Conservation (phyloP, 2,329 filamentous ascomycete genomes). For the Trichoderma sp. region DNA sequence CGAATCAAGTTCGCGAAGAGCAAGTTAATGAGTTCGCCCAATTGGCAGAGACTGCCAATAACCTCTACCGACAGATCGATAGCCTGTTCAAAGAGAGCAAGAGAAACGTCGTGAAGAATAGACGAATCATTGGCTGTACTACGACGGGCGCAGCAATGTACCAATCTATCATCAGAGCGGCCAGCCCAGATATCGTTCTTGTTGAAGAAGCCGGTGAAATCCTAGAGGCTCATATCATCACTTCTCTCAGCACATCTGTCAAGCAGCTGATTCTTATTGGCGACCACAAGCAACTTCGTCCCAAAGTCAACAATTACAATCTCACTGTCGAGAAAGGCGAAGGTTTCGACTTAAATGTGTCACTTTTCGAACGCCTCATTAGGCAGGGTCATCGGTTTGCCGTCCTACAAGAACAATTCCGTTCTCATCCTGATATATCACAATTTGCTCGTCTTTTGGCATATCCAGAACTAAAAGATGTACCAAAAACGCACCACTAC, state of each 20-base stretch:
- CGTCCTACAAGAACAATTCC: slow-evolving; percentile 60
- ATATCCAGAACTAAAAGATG: slow-evolving; percentile 62
- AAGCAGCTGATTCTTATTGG: slow-evolving; percentile 69
- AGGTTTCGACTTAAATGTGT: slow-evolving; percentile 65
- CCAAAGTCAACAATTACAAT: slow-evolving; percentile 61
- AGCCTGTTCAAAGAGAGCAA: slow-evolving; percentile 45
- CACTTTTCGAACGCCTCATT: slow-evolving; percentile 68
- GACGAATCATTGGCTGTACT: slow-evolving; percentile 66
- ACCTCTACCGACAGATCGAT: slow-evolving; percentile 40
- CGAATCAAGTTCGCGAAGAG: slow-evolving; percentile 48
- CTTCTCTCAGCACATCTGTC: slow-evolving; percentile 53
- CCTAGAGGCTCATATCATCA: slow-evolving; percentile 61
- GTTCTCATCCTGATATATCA: slow-evolving; percentile 69
- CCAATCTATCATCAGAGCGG: slow-evolving; percentile 50
- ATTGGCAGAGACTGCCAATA: slow-evolving; percentile 42
- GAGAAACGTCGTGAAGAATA: slow-evolving; percentile 46
- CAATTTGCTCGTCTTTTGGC: slow-evolving; percentile 54
- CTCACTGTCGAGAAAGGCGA: slow-evolving; percentile 62
- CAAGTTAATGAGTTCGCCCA: slow-evolving; percentile 41
- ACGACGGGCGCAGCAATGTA: slow-evolving; percentile 69
- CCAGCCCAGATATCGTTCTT: slow-evolving; percentile 58
- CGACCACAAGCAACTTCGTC: slow-evolving; percentile 70
- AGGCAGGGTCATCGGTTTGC: slow-evolving; percentile 51
- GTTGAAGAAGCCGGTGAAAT: slow-evolving; percentile 75
- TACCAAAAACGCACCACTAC: slow-evolving; percentile 46